phyloP scores from a whole-genome alignment of 352 stramenopile species.

The Globisporangium paddicum region DNA sequence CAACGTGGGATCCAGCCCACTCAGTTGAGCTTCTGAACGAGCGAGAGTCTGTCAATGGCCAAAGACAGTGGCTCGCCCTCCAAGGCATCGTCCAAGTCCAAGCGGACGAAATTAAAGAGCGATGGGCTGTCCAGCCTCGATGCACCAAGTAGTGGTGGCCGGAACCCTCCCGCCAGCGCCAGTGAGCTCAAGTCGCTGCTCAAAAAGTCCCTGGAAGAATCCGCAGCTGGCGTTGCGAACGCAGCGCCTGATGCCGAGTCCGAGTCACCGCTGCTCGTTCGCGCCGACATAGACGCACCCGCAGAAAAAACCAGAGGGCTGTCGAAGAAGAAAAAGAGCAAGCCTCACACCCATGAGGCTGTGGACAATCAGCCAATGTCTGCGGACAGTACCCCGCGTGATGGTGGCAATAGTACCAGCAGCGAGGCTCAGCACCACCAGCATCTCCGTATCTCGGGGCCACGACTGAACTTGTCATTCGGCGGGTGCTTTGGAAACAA shows the following conservation, averaged over 20 bases:
- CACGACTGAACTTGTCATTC: slow-evolving; percentile 18
- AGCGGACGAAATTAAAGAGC: not conserved
- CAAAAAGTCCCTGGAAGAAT: slow-evolving; percentile 6
- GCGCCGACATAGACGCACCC: slow-evolving; percentile 12
- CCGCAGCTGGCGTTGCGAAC: slow-evolving; percentile 17
- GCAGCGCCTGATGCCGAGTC: slow-evolving; percentile 18
- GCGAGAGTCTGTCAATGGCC: slow-evolving; percentile 1
- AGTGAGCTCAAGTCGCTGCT: slow-evolving; percentile 19
- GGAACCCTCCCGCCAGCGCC: not conserved
- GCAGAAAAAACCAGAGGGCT: not conserved
- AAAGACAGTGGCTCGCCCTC: not conserved
- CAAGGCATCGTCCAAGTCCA: not conserved
- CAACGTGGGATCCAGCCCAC: not conserved
- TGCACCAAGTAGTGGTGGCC: not conserved
- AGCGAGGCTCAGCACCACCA: not conserved
- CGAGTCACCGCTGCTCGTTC: slow-evolving; percentile 34
- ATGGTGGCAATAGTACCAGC: not conserved
- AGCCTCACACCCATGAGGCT: not conserved
- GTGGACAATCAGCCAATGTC: not conserved
- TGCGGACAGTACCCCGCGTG: not conserved
- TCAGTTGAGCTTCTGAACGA: not conserved
- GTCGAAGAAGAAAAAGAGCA: not conserved
- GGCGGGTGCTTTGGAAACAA: slow-evolving; percentile 12
- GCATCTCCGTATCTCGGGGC: slow-evolving; percentile 16
- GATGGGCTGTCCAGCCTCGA: not conserved